Conservation (phyloP, 352 stramenopile genomes). For the Blastocystis sp. region DNA sequence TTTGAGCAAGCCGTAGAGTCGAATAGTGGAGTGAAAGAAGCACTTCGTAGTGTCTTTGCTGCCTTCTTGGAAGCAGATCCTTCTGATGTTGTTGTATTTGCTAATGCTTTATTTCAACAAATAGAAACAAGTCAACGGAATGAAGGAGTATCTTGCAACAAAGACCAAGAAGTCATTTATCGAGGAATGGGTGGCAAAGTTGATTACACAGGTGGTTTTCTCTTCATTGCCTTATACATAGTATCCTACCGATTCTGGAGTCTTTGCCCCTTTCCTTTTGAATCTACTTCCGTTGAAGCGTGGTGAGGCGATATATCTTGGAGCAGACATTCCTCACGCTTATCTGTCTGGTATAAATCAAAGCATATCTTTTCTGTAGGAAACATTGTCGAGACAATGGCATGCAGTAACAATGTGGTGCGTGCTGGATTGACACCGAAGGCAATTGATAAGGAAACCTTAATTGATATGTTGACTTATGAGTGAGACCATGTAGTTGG, state of each 20-base stretch:
- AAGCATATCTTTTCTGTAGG: background rate
- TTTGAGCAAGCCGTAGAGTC: constrained; percentile 32
- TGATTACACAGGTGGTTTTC: constrained; percentile 72
- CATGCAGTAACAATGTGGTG: constrained; percentile 97
- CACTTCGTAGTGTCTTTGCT: constrained; percentile 26
- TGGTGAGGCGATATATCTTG: constrained; percentile 94
- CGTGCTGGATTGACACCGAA: constrained; percentile 95
- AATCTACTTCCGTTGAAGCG: constrained; percentile 92
- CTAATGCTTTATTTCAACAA: background rate
- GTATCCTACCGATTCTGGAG: constrained; percentile 92
- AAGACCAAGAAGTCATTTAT: constrained; percentile 59
- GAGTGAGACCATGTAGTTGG: constrained; percentile 53
- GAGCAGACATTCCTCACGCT: constrained; percentile 97
- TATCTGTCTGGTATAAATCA: constrained; percentile 80
- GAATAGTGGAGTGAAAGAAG: background rate
- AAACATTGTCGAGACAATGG: constrained; percentile 96
- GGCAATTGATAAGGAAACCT: constrained; percentile 94
- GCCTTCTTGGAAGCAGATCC: constrained; percentile 45
- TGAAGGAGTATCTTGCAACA: constrained; percentile 79
- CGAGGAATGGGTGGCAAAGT: constrained; percentile 75
- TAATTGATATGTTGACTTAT: constrained; percentile 96
- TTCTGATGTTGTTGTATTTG: background rate
- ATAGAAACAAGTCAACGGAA: constrained; percentile 75
- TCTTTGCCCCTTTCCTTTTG: constrained; percentile 94
- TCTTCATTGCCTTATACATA: constrained; percentile 73